Base-by-base conservation (phyloP, 345 rosid genomes). In the Euphorbia pulcherrima region DNA sequence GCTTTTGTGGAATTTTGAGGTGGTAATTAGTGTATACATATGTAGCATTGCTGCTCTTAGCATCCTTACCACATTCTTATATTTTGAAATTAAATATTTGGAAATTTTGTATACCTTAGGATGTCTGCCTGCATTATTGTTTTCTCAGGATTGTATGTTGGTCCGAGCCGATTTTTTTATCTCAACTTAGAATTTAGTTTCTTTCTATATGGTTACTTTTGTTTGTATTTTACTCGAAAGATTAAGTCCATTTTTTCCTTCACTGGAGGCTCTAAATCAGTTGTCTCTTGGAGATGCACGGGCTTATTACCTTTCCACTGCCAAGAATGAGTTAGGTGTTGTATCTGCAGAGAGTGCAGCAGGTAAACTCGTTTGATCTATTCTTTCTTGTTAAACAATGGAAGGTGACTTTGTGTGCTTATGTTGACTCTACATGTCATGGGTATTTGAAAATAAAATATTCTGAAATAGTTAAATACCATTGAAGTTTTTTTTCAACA, bases 211-310 rank as follows among this genome's bases (percentile, higher is more conserved):
- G 65, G 18, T 40, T 39, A 17, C 14, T n/a, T 64, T 16, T 4
- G 16, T 28, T 47, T 47, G 26, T 29, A 1, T 37, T 24, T 50
- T 2, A 28, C 53, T 64, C 2, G 30, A 27, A 4, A 64, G 29
- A 14, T 46, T 12, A 63, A 8, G 41, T 62, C 33, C 24, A 46
- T 30, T 21, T 47, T 53, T 44, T 54, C 80, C 77, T 81, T 77
- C 71, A 75, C 72, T 1, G 7, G 18, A 53, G 26, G 53, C 40
- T 65, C 74, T 35, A 56, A 11, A 56, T 35, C 70, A 93, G 98
- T 83, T 92, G 64, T 93, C 98, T 27, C 92, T 90, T 37, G 98
- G 98, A 73, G 98, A 93, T 80, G 85, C 97, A 50, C 90, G 96
- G 68, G 94, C 98, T 53, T 93, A 93, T 81, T 87, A 87, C 77